These are phyloP conservation scores for Apodospora peruviana DNA, from an alignment of 495 filamentous ascomycete genomes.

Conservation along the genomic window DNA sequence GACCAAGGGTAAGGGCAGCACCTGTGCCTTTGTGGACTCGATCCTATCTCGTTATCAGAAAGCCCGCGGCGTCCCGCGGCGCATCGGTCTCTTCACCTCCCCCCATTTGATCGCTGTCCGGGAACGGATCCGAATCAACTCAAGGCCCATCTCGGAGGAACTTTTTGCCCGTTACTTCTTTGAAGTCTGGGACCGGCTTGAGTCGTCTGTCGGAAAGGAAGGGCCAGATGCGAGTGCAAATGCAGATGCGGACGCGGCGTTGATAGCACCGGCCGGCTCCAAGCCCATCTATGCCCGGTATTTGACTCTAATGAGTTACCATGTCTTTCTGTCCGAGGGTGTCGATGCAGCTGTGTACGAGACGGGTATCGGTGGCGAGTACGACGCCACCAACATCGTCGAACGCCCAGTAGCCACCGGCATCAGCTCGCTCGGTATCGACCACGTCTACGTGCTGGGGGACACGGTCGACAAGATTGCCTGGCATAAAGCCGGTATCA, in stretches of 20 bases:
- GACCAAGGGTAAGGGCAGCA: slow-evolving; percentile 89
- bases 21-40: slow-evolving; percentile 61
- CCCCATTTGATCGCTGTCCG: slow-evolving; percentile 84
- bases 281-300: slow-evolving; percentile 91
- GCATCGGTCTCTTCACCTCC: slow-evolving; percentile 81
- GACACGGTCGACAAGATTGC: slow-evolving; percentile 85
- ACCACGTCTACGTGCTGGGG: slow-evolving; percentile 77
- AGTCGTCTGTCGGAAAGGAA: too few relatives aligned
- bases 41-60: slow-evolving; percentile 41
- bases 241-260: background rate
- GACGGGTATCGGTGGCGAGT: slow-evolving; percentile 89
- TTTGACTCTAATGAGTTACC: slow-evolving; percentile 83
- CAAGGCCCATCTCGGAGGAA: slow-evolving; percentile 65
- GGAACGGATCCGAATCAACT: slow-evolving; percentile 83
- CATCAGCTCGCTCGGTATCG: slow-evolving; percentile 84
- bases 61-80: slow-evolving; percentile 32
- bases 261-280: slow-evolving; percentile 22
- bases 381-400: slow-evolving; percentile 90
- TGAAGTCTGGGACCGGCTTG: slow-evolving; percentile 76
- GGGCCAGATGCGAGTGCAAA: slow-evolving; percentile 25
- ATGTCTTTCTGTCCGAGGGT: slow-evolving; percentile 74
- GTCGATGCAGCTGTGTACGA: slow-evolving; percentile 85
- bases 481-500: slow-evolving; percentile 95
- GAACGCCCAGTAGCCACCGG: slow-evolving; percentile 64
- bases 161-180: slow-evolving; percentile 84